Conservation (phyloP, 768 basidiomycete genomes). For the Daedalea quercina region DNA sequence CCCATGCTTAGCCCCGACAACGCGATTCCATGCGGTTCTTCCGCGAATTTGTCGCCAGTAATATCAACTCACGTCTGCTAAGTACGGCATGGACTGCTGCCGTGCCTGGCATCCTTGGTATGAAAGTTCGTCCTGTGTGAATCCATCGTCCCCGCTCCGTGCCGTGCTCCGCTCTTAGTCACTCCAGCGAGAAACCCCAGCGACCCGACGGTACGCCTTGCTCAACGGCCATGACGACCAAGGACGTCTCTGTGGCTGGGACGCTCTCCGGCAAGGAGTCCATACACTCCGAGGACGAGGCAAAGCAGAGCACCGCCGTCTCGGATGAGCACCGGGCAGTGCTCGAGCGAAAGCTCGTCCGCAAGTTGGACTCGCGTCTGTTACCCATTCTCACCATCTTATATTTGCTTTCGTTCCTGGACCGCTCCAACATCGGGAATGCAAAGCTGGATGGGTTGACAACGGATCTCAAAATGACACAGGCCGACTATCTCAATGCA, state of each 20-base stretch:
- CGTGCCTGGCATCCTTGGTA: too few species aligned
- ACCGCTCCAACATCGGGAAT: constrained; percentile 59
- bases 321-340: constrained; percentile 18
- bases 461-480: constrained; percentile 47
- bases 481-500: constrained; percentile 60
- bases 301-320: not conserved
- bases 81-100: too few species aligned
- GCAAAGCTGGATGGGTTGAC: constrained; percentile 41
- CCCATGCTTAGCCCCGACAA: too few species aligned
- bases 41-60: too few species aligned
- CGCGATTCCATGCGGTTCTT: too few species aligned
- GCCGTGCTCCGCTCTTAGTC: not conserved
- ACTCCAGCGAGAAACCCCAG: not conserved
- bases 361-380: constrained; percentile 57
- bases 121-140: not conserved
- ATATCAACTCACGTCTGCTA: too few species aligned
- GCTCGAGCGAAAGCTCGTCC: constrained; percentile 44
- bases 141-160: not conserved
- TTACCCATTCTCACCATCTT: constrained; percentile 70
- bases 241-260: not conserved
- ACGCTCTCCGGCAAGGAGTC: constrained; percentile 1
- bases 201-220: not conserved
- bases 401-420: constrained; percentile 67
- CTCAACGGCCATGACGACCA: not conserved
- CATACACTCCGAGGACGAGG: not conserved